phyloP scores from a whole-genome alignment of 306 rosid genomes.

The Cicer bijugum region DNA sequence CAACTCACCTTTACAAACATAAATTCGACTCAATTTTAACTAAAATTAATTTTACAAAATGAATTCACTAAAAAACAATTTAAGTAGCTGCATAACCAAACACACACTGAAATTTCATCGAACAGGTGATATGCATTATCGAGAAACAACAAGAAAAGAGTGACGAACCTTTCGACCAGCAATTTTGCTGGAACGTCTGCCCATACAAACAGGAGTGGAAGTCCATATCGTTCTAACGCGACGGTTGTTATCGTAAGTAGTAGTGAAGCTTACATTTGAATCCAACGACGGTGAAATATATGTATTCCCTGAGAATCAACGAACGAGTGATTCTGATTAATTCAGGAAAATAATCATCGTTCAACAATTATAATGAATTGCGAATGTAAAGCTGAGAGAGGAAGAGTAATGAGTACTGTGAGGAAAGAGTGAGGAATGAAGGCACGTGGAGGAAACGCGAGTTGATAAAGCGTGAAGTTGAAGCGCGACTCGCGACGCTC shows the following conservation, averaged over 20 bases:
- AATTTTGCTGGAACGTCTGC: conserved; percentile 89
- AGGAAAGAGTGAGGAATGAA: conserved; percentile 42
- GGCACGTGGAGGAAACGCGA: conserved; percentile 50
- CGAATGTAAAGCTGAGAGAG: conserved; percentile 9
- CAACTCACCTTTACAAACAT: no score
- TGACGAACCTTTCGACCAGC: conserved; percentile 85
- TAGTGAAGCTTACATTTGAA: conserved; percentile 25
- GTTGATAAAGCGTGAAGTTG: conserved; percentile 48
- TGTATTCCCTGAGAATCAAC: conserved; percentile 56
- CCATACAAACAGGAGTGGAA: conserved; percentile 75
- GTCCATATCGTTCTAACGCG: conserved; percentile 59
- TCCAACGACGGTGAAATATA: conserved; percentile 38
- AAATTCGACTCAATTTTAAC: no score
- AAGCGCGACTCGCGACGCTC: conserved; percentile 56
- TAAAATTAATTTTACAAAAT: no score
- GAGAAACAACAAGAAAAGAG: not conserved
- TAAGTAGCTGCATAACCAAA: no score
- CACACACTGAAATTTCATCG: conserved; percentile 45
- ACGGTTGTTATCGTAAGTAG: conserved; percentile 3
- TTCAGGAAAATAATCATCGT: not conserved
- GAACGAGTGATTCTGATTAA: conserved; percentile 33
- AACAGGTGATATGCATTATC: conserved; percentile 49
- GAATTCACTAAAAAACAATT: no score
- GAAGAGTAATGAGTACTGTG: conserved; percentile 42
- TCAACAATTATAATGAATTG: not conserved